Percentiles rank a stretch among this genome's conserved stretches.
Evolutionary conservation across 768 basidiomycete genomes (phyloP).

Genomic region (Coprinopsis cinerea): DNA sequence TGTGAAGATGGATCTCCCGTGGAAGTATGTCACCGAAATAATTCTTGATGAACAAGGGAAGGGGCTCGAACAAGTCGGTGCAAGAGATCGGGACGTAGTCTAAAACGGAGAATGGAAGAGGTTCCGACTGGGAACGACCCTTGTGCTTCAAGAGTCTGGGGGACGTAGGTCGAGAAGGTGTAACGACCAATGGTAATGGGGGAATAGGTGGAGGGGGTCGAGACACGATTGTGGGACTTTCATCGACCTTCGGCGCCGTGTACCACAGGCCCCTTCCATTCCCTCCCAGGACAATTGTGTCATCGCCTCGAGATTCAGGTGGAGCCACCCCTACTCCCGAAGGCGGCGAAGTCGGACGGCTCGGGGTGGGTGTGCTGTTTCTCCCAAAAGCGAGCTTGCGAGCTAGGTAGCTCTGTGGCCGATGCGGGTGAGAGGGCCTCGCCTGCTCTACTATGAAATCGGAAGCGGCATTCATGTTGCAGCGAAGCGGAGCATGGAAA

Average conservation of each 20-base stretch:
- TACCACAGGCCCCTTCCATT: constrained; percentile 9
- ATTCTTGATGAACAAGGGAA: constrained; percentile 43
- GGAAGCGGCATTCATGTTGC: constrained; percentile 42
- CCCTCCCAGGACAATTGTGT: neutral
- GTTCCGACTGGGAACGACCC: constrained; percentile 58
- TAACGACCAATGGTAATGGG: neutral
- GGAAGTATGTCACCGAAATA: constrained; percentile 71
- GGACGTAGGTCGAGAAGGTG: neutral
- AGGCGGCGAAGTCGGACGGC: constrained; percentile 1
- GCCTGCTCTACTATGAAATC: constrained; percentile 40
- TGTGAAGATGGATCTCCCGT: constrained; percentile 58
- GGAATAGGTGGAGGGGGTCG: constrained; percentile 7
- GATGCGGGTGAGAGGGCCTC: constrained; percentile 37
- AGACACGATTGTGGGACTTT: neutral
- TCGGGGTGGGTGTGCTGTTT: constrained; percentile 15
- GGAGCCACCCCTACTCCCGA: neutral
- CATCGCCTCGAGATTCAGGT: neutral
- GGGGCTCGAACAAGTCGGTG: constrained; percentile 46
- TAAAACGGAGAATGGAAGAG: constrained; percentile 53
- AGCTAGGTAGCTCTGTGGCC: constrained; percentile 44
- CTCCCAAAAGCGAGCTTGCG: constrained; percentile 51
- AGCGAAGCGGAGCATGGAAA: constrained; percentile 34
- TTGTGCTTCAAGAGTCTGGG: constrained; percentile 36
- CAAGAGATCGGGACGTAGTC: constrained; percentile 50
- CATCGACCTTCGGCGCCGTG: constrained; percentile 3